A percentile compares a stretch with the other conserved stretches of the same genome.
phyloP scores from a whole-genome alignment of 441 rosid genomes.

The Sinapis alba region DNA sequence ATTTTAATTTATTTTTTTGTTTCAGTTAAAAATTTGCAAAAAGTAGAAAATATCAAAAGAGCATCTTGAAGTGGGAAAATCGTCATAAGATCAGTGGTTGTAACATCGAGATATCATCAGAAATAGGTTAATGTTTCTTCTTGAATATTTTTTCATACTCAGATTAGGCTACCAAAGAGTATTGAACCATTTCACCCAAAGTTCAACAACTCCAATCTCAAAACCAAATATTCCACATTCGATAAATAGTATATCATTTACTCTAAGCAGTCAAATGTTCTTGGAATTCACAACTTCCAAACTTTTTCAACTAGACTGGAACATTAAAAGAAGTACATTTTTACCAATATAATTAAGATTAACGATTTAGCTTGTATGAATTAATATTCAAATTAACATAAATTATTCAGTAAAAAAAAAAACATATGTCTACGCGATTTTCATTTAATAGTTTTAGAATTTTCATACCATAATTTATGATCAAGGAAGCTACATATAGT shows the following conservation, averaged over 20 bases:
- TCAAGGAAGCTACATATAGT: background rate
- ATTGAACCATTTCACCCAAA: background rate
- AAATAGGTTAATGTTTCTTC: background rate
- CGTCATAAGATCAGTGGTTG: slow-evolving; percentile 33
- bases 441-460: background rate
- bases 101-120: slow-evolving; percentile 20
- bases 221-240: background rate
- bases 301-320: background rate
- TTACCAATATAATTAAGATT: background rate
- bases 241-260: background rate
- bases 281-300: background rate
- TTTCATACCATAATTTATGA: background rate
- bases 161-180: background rate
- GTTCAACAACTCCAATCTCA: background rate
- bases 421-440: background rate
- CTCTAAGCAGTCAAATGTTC: background rate
- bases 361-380: background rate
- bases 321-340: background rate
- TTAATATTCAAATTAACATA: background rate
- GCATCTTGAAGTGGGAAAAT: slow-evolving; percentile 16
- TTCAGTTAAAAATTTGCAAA: background rate
- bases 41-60: slow-evolving; percentile 1
- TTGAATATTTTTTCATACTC: slow-evolving; percentile 14
- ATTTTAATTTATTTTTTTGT: background rate
- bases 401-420: background rate